Base-by-base conservation (phyloP, 768 basidiomycete species). In the Lactifluus pinguis region DNA sequence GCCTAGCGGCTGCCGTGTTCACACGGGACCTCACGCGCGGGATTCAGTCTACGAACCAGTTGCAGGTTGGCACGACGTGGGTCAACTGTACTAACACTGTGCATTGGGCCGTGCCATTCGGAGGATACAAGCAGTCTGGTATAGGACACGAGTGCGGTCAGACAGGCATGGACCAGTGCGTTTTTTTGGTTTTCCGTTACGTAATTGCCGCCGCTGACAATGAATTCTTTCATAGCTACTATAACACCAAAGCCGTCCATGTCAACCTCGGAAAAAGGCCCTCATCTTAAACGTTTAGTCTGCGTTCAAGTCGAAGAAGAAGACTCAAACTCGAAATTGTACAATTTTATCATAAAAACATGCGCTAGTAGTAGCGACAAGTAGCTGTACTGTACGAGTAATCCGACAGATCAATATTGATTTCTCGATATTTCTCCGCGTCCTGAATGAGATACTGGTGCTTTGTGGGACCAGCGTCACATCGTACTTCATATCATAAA, bases 1-100 rank as follows among this genome's bases (percentile, higher is more conserved):
- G 95, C 60, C 82, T 97, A 49, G 92, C 92, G 14, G 85, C 89
- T 2, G 87, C 88, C 8, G 84, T 98, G 55, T 97, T 94, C 79
- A 85, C 88, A 39, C 77, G 83, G 68, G 79, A 95, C 72, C 73
- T 95, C 75, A 83, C 80, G 65, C 80, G 86, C 30, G 92, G 89
- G 0, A 73, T 95, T 56, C 74, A 76, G 60, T 83, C 84, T 2
- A 88, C 90, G 8, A 84, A 91, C 70, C 78, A 73, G 60, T 75
- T 98, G 61, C 80, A 89, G 68, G 88, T 91, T 5, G 94, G 94
- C 38, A 92, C 90, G 6, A 82, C 79, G 4, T 93, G 87, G 86
- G 76, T 86, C 45, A 79, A 77, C 64, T 77, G 75, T 57, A 62
- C 69, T 11, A 72, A 74, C 59, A 56, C 65, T 36, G 66, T 79